Conservation (phyloP, 2,329 filamentous ascomycete genomes). For the Diaporthe amygdali region DNA sequence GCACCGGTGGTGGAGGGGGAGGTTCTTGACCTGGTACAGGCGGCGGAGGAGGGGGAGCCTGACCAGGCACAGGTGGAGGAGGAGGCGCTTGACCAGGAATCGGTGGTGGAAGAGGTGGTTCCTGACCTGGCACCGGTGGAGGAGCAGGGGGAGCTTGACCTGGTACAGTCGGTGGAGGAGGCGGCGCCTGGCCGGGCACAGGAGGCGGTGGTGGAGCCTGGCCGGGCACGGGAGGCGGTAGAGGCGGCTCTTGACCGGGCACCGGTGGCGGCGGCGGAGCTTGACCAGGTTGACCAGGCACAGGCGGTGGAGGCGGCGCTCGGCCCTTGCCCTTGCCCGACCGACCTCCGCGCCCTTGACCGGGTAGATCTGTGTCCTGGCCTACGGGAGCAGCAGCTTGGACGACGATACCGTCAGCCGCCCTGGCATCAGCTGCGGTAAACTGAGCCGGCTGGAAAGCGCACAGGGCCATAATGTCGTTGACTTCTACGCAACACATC, state of each 20-base stretch:
- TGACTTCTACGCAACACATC: background rate
- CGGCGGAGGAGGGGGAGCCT: background rate
- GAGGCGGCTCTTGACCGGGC: background rate
- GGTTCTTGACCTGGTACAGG: background rate
- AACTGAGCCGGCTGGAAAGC: background rate
- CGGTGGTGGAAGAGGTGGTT: background rate
- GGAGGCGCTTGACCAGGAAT: background rate
- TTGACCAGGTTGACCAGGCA: too few species aligned
- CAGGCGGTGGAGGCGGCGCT: background rate
- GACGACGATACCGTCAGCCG: background rate
- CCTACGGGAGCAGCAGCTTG: background rate
- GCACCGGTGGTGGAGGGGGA: background rate
- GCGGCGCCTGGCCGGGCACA: background rate
- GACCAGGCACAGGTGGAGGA: background rate
- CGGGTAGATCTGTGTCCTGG: background rate
- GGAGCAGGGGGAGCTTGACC: background rate
- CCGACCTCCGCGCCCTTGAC: background rate
- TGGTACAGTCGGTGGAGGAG: background rate
- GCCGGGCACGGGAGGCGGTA: too few species aligned
- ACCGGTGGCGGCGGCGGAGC: too few species aligned
- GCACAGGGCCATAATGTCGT: background rate
- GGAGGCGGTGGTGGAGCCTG: background rate
- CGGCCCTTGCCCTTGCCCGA: background rate
- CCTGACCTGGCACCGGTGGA: background rate
- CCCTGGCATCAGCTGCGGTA: background rate